Base-by-base conservation (phyloP, 2,329 filamentous ascomycete genomes). In the Keithomyces neogunnii region DNA sequence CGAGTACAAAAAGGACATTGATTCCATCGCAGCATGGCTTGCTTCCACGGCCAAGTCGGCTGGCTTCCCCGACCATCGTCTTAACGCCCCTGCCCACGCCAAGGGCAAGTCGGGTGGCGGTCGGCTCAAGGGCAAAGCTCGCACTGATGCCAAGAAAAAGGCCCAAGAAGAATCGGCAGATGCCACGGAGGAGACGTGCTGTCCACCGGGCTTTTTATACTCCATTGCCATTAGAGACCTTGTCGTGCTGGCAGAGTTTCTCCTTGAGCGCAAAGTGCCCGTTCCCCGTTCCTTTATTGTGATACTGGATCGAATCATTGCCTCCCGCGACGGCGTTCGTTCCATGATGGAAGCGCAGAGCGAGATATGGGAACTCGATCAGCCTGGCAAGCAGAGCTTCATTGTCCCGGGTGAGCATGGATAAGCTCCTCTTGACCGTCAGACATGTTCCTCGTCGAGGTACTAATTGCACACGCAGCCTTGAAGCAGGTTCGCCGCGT, bases 1-100 rank as follows among this genome's bases (percentile, higher is more conserved):
- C 26, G 62, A 65, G 50, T 73, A 73, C 57, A 73, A 71, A 52
- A 52, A 64, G n/a, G 70, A 73, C 50, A 71, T 66, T 0, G 58
- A 71, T 38, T 60, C 63, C 2, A 62, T 74, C 8, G 69, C 67
- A 1, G 57, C 62, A 33, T 74, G 70, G 71, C 67, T 74, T 6
- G 69, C 67, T 2, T 66, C 64, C 2, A 73, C 69, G 1, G 71
- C 71, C 39, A 67, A 62, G 47, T 54, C 58, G 3, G 59, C 57
- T 40, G 69, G 69, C 3, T 71, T 62, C 45, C 44, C 62, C 8
- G 11, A 56, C 3, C 56, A 62, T 35, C 51, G 62, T 8, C 55
- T 61, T 9, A 43, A 31, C 36, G 29, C 32, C 31, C 54, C 40
- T 10, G 5, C 19, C 30, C 30, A 26, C 7, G 11, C 36, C 11